Evolutionary conservation across 306 rosid genomes (phyloP).

Genomic region (Rosa chinensis): DNA sequence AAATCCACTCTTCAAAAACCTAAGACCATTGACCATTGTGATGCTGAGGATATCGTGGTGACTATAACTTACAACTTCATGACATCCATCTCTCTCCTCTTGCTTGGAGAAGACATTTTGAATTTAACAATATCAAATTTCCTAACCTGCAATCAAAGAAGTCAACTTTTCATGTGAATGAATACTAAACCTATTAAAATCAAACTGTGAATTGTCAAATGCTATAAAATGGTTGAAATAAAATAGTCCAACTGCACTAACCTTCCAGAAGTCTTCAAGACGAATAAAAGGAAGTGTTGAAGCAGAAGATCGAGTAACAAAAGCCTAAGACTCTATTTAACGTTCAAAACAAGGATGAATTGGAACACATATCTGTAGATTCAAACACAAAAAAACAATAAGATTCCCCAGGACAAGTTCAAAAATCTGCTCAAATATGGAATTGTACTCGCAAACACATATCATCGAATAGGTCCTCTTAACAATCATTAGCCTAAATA

Average conservation of each 20-base stretch:
- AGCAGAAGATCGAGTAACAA: neutral
- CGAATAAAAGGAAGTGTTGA: neutral
- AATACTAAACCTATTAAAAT: neutral
- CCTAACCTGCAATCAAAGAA: slow-evolving; percentile 44
- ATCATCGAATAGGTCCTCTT: neutral
- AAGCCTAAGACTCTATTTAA: slow-evolving; percentile 9
- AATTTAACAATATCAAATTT: slow-evolving; percentile 29
- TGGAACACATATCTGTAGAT: neutral
- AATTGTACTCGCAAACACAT: neutral
- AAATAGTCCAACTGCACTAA: neutral
- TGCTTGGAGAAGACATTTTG: slow-evolving; percentile 98
- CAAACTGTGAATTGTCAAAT: neutral
- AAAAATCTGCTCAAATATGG: neutral
- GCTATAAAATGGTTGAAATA: neutral
- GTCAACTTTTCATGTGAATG: slow-evolving; percentile 7
- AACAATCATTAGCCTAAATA: neutral
- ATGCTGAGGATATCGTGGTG: slow-evolving; percentile 2
- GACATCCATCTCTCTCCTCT: slow-evolving; percentile 99
- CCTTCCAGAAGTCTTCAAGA: neutral
- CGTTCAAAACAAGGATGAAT: slow-evolving; percentile 21
- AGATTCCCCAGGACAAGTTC: neutral
- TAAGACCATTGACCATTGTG: neutral
- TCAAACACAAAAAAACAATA: neutral
- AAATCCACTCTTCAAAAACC: neutral
- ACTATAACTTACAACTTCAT: slow-evolving; percentile 82